Evolutionary conservation across 2,329 filamentous ascomycete genomes (phyloP), one percentile per base, ranked within the genome.

Genomic region (Dothidotthia symphoricarpi): DNA sequence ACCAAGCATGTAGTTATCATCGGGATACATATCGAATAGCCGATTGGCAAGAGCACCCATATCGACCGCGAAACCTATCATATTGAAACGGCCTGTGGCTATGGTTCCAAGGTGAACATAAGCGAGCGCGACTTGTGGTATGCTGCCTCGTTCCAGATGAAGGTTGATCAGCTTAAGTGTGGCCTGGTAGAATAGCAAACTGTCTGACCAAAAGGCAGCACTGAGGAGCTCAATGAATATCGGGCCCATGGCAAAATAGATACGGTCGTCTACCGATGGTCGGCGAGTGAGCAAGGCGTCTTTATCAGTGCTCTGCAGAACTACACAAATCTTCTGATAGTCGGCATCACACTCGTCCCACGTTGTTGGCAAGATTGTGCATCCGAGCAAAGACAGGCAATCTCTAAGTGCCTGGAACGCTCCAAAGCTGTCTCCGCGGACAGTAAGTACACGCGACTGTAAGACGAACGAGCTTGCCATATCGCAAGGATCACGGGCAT

Each of bases 401-500:
- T 82, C 77, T 55, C 83, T 83, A 16, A 96, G 71, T 1, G 80
- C 79, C 22, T 76, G 69, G 51, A 95, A 81, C 0, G 89, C 86
- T 4, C 77, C 77, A 15, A 75, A 69, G 17, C 82, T 80, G 48
- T 95, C 81, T 1, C 89, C 88, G 37, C 77, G 76, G 56, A 90
- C 82, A 1, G 85, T 81, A 54, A 83, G 81, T 30, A 95, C 84
- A 33, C 88, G 81, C 5, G 87, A 89, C 60, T 88, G 83, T 24
- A 96, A 72, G 27, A 95, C 84, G 70, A 85, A 94, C 0, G 88
- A 87, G 7, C 86, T 83, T 1, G 87, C 86, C 68, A 88, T 93
- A 64, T 95, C 89, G 5, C 86, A 77, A 0, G 86, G 70, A 13
- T 82, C 82, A 49, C 77, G 82, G 0, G 86, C 87, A 53, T 86